Evolutionary conservation across 148 eudicot species (phyloP).

Genomic region (Rhododendron griersonianum): DNA sequence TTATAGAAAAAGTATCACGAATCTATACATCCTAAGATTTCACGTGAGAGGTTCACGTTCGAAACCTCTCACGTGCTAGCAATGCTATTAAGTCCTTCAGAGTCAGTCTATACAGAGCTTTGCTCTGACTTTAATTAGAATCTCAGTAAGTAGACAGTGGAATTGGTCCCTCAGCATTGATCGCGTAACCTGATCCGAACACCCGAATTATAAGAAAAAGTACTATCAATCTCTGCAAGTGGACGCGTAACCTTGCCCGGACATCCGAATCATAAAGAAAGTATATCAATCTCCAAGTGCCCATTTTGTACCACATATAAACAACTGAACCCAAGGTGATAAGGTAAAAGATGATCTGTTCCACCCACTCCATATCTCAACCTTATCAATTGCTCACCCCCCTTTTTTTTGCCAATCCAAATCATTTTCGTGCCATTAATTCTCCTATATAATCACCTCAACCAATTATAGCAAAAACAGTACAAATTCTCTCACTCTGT

Average conservation of each 20-base stretch:
- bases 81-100: too few relatives aligned
- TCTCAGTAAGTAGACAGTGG: too few relatives aligned
- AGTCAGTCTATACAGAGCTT: too few relatives aligned
- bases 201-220: too few relatives aligned
- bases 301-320: neutral
- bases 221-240: too few relatives aligned
- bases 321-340: neutral
- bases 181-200: too few relatives aligned
- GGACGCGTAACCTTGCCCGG: too few relatives aligned
- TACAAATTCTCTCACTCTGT: neutral
- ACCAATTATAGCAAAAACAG: neutral
- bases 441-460: neutral
- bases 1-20: neutral
- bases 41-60: too few relatives aligned
- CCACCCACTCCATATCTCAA: slow-evolving; percentile 6
- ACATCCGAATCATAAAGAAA: too few relatives aligned
- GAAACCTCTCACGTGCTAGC: neutral
- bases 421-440: neutral
- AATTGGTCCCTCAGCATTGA: neutral
- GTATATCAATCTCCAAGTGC: neutral
- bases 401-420: neutral
- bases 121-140: too few relatives aligned
- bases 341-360: neutral
- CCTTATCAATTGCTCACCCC: neutral
- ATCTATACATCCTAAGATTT: neutral